These are phyloP conservation scores for Russula griseocarnosa DNA, from an alignment of 768 basidiomycete species.

Conservation along the genomic window DNA sequence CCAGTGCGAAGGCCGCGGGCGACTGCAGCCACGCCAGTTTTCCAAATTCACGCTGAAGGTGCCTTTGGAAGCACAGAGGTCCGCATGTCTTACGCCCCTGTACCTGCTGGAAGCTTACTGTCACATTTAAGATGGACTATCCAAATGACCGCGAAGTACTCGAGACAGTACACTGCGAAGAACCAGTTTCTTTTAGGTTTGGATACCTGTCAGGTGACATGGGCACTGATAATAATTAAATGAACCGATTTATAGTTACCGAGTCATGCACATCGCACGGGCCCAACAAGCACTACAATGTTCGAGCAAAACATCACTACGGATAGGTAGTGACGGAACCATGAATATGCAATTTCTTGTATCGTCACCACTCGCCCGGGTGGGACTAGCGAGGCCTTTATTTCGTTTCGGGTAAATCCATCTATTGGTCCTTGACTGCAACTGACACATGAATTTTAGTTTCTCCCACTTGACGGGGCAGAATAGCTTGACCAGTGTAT, in stretches of 20 bases:
- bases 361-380: constrained; percentile 43
- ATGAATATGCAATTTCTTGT: constrained; percentile 90
- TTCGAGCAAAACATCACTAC: constrained; percentile 83
- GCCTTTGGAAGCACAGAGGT: constrained; percentile 86
- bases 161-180: constrained; percentile 80
- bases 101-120: not conserved
- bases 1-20: constrained; percentile 30
- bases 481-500: constrained; percentile 8
- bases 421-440: not conserved
- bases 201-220: constrained; percentile 17
- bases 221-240: not conserved
- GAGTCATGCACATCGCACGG: constrained; percentile 69
- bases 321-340: constrained; percentile 78
- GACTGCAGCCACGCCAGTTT: constrained; percentile 49
- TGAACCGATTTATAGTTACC: constrained; percentile 55
- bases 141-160: constrained; percentile 89
- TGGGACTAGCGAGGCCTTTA: constrained; percentile 59
- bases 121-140: constrained; percentile 76
- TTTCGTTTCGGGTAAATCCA: constrained; percentile 78
- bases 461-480: constrained; percentile 22
- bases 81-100: not conserved
- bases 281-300: constrained; percentile 72
- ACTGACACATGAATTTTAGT: constrained; percentile 11
- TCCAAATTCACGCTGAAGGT: constrained; percentile 77
- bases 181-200: constrained; percentile 67